A percentile compares a stretch with the other conserved stretches of the same genome.
Conservation (phyloP, 306 rosid genomes). For the Cucumis cinereus region DNA sequence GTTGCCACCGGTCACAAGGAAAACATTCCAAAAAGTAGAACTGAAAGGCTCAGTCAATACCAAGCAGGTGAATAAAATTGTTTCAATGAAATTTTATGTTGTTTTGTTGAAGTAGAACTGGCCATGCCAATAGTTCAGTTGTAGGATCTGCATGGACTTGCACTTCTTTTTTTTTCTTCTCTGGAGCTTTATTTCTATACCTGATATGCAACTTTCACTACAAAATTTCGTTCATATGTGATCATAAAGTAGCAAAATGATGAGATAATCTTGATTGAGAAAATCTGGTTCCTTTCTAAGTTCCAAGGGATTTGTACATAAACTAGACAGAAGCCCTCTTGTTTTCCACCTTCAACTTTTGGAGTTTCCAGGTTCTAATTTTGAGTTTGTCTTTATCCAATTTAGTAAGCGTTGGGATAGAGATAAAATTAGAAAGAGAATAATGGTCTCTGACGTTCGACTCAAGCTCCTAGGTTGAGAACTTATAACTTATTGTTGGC, state of each 20-base stretch:
- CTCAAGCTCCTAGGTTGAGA: background rate
- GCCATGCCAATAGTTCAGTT: background rate
- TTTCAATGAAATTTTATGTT: background rate
- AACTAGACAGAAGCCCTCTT: background rate
- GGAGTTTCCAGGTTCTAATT: background rate
- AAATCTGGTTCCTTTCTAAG: background rate
- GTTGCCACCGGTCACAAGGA: constrained; percentile 36
- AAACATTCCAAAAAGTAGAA: constrained; percentile 21
- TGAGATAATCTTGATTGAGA: background rate
- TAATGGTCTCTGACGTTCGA: background rate
- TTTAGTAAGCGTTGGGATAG: background rate
- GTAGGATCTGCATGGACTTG: background rate
- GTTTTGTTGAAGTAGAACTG: background rate
- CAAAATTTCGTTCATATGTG: background rate
- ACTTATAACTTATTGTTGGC: background rate
- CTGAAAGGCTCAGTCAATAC: constrained; percentile 27
- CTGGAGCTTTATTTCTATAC: background rate
- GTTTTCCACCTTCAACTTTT: background rate
- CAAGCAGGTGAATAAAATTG: constrained; percentile 18
- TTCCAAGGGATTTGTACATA: background rate
- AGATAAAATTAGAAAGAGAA: background rate
- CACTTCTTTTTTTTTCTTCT: background rate
- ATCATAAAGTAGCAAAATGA: background rate
- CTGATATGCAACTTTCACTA: background rate
- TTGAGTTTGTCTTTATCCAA: background rate